Evolutionary conservation across 192 early-diverging fungal genomes (phyloP).

Genomic region (Coemansia pectinata): DNA sequence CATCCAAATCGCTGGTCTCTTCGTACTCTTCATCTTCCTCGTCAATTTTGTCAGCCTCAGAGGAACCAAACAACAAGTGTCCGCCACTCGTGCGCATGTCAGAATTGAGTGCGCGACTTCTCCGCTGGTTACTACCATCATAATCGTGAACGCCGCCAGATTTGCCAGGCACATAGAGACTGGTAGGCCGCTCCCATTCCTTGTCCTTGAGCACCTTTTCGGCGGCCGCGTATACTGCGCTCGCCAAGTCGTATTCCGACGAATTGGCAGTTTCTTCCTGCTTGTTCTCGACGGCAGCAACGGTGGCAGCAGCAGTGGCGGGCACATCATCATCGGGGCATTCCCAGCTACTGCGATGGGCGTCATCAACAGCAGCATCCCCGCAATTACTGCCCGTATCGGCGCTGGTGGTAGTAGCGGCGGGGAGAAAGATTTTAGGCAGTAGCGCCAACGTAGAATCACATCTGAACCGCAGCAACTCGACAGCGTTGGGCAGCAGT

Average conservation of each 20-base stretch:
- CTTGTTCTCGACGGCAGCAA: background rate
- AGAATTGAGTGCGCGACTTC: background rate
- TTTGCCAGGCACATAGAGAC: constrained; percentile 27
- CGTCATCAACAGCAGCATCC: background rate
- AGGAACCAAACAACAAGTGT: background rate
- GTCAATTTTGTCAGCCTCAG: background rate
- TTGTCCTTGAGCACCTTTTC: constrained; percentile 51
- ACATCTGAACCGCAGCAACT: constrained; percentile 40
- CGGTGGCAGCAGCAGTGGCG: background rate
- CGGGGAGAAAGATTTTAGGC: constrained; percentile 44
- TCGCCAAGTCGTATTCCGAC: constrained; percentile 35
- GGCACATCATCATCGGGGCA: background rate
- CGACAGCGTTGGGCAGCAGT: constrained; percentile 43
- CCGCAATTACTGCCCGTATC: background rate
- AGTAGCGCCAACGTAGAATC: constrained; percentile 29
- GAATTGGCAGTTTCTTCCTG: constrained; percentile 1
- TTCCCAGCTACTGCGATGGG: background rate
- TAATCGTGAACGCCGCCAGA: background rate
- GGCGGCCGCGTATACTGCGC: constrained; percentile 44
- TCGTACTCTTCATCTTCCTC: constrained; percentile 4
- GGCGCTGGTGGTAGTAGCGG: background rate
- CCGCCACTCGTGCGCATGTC: background rate
- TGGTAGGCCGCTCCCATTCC: constrained; percentile 48
- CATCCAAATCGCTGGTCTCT: constrained; percentile 17
- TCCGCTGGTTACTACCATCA: background rate